Percentiles rank a stretch among this genome's conserved stretches.
phyloP scores from a whole-genome alignment of 768 basidiomycete species.

The Pisolithus tinctorius region DNA sequence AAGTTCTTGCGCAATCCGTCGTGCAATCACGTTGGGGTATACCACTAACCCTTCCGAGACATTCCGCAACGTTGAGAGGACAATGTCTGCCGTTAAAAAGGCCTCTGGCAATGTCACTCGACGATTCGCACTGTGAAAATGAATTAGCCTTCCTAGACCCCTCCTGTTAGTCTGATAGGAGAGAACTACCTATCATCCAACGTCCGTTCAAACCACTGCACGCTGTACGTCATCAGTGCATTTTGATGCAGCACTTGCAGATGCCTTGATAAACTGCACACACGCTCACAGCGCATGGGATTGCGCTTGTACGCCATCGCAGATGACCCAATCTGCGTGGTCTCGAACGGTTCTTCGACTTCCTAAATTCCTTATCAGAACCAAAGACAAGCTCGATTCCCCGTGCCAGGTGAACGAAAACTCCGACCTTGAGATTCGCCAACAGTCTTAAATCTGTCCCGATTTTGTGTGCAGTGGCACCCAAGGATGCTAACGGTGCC shows the following conservation, averaged over 20 bases:
- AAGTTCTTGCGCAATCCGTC: constrained; percentile 88
- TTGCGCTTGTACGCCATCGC: constrained; percentile 99
- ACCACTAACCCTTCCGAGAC: constrained; percentile 99
- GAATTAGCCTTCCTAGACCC: background rate
- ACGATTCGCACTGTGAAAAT: constrained; percentile 74
- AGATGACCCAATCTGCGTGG: constrained; percentile 94
- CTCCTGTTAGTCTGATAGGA: background rate
- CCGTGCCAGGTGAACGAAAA: background rate
- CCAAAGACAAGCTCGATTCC: no score
- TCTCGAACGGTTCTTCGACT: constrained; percentile 17
- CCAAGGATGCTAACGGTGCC: constrained; percentile 81
- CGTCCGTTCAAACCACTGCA: constrained; percentile 99
- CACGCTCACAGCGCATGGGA: constrained; percentile 97
- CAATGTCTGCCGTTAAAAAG: constrained; percentile 94
- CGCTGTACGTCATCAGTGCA: constrained; percentile 87
- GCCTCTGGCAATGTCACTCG: constrained; percentile 95
- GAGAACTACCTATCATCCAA: constrained; percentile 78
- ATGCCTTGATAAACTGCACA: constrained; percentile 94
- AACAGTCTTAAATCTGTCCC: constrained; percentile 92
- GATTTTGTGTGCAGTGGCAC: constrained; percentile 96
- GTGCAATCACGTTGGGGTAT: constrained; percentile 91
- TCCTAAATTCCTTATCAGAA: no score
- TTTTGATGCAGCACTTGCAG: constrained; percentile 96
- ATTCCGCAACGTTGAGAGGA: constrained; percentile 92
- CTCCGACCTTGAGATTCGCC: constrained; percentile 78